Evolutionary conservation across 192 early-diverging fungal genomes (phyloP).

Genomic region (Haplosporangium gracile): DNA sequence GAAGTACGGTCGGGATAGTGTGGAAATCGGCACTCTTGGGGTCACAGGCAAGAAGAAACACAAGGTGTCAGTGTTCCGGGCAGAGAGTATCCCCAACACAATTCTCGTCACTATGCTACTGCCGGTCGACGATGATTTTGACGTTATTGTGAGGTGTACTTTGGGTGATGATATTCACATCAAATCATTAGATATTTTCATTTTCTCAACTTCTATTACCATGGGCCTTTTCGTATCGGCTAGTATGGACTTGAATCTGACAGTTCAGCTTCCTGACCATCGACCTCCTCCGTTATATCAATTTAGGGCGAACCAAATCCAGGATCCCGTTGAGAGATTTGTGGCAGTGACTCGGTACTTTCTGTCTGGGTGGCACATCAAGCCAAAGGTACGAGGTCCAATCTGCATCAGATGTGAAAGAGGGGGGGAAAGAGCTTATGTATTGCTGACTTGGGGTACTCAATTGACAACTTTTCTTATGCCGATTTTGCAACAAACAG

Average conservation of each 20-base stretch:
- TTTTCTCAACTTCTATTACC: background rate
- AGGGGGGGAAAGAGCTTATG: background rate
- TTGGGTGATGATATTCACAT: background rate
- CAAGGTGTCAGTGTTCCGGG: background rate
- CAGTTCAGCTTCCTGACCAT: background rate
- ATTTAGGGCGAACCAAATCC: slow-evolving; percentile 73
- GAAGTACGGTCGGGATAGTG: background rate
- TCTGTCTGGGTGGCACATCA: slow-evolving; percentile 93
- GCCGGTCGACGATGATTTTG: background rate
- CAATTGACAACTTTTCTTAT: background rate
- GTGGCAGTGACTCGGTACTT: slow-evolving; percentile 88
- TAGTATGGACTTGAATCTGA: slow-evolving; percentile 14
- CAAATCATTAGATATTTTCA: background rate
- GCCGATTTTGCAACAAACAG: slow-evolving; percentile 48
- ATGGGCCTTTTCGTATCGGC: slow-evolving; percentile 3
- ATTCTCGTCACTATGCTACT: background rate
- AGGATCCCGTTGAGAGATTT: slow-evolving; percentile 83
- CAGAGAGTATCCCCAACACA: background rate
- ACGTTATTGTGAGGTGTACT: background rate
- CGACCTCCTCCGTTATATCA: background rate
- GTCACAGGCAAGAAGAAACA: background rate
- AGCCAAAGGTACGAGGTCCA: slow-evolving; percentile 75
- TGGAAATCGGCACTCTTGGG: background rate
- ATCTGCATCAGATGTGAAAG: background rate
- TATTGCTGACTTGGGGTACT: background rate